Percentiles rank a stretch among this genome's conserved stretches.
phyloP scores from a whole-genome alignment of 2,329 filamentous ascomycete genomes.

The Epichloe hybrida region DNA sequence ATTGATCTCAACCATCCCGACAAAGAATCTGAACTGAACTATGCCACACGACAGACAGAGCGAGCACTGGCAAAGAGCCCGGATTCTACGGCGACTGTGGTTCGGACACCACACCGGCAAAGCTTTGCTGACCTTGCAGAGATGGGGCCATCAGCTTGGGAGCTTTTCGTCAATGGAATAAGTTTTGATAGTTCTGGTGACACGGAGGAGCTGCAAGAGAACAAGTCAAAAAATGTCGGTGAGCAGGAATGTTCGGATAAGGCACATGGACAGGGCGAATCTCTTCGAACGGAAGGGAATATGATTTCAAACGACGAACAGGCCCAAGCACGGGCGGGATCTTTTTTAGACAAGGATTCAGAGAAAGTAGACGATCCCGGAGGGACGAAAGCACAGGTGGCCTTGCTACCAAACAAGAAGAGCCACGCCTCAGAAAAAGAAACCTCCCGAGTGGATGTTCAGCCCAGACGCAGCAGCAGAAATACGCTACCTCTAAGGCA shows the following conservation, averaged over 20 bases:
- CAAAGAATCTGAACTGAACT: background rate
- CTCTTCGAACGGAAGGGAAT: background rate
- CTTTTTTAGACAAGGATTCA: constrained; percentile 4
- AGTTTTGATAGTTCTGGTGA: constrained; percentile 12
- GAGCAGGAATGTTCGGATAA: background rate
- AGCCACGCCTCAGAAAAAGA: background rate
- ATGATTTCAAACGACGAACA: constrained; percentile 1
- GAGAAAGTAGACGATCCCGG: background rate
- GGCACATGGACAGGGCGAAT: background rate
- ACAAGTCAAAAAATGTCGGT: background rate
- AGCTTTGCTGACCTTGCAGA: constrained; percentile 11
- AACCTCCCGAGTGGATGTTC: background rate
- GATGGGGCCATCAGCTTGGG: constrained; percentile 12
- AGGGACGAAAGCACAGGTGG: background rate
- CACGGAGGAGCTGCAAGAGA: background rate
- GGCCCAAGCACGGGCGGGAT: background rate
- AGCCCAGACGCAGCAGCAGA: background rate
- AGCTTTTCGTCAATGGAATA: constrained; percentile 20
- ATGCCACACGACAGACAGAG: background rate
- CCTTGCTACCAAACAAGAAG: background rate
- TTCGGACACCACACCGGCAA: constrained; percentile 20
- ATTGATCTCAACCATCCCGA: background rate
- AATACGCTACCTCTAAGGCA: background rate
- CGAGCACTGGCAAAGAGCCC: constrained; percentile 1
- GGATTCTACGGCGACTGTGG: constrained; percentile 24